A percentile compares a stretch with the other conserved stretches of the same genome.
Conservation (phyloP, 2,329 filamentous ascomycete genomes). For the Capronia epimyces region DNA sequence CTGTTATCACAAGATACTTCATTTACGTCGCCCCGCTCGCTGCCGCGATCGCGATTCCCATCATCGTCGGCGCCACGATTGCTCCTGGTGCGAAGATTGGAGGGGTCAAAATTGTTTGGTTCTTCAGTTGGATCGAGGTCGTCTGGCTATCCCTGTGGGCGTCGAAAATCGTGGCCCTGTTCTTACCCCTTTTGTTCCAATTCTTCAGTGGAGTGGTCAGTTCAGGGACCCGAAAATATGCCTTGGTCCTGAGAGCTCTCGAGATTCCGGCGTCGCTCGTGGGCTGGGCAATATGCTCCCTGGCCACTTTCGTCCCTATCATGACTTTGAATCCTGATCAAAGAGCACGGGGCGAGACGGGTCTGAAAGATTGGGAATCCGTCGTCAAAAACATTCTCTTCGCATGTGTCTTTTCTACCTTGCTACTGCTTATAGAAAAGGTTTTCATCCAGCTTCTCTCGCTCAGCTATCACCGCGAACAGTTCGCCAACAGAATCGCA, state of each 20-base stretch:
- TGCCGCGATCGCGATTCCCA: slow-evolving; percentile 55
- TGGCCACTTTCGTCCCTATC: slow-evolving; percentile 54
- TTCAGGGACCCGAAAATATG: slow-evolving; percentile 60
- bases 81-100: slow-evolving; percentile 48
- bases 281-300: slow-evolving; percentile 50
- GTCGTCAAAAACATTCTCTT: slow-evolving; percentile 56
- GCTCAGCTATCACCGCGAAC: slow-evolving; percentile 63
- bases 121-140: slow-evolving; percentile 62
- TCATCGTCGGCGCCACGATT: slow-evolving; percentile 55
- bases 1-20: slow-evolving; percentile 58
- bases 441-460: slow-evolving; percentile 60
- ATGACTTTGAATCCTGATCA: slow-evolving; percentile 43
- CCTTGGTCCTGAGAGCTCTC: slow-evolving; percentile 52
- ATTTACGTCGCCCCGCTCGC: slow-evolving; percentile 58
- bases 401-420: slow-evolving; percentile 51
- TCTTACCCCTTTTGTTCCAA: slow-evolving; percentile 56
- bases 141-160: slow-evolving; percentile 60
- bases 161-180: slow-evolving; percentile 55
- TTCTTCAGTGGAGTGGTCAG: slow-evolving; percentile 59
- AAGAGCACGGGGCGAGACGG: slow-evolving; percentile 31
- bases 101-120: slow-evolving; percentile 53
- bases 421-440: slow-evolving; percentile 56
- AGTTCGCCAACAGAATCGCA: slow-evolving; percentile 67
- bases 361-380: slow-evolving; percentile 46
- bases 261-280: slow-evolving; percentile 58